A percentile compares a stretch with the other conserved stretches of the same genome.
Evolutionary conservation across 2,329 filamentous ascomycete genomes (phyloP).

Genomic region (Parafenestella ontariensis): DNA sequence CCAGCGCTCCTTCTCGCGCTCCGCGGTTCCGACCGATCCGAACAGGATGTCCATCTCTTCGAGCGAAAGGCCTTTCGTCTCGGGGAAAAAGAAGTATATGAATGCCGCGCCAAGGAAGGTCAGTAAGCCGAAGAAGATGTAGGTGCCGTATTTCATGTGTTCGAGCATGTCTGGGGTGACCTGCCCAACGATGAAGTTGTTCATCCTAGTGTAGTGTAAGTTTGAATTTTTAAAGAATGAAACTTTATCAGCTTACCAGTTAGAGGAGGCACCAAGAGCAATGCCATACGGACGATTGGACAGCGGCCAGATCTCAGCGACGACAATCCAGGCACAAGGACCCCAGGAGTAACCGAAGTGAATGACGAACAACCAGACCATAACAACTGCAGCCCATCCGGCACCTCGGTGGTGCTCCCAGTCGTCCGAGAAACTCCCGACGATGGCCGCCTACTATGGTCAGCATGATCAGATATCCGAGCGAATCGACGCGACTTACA

Average conservation of each 20-base stretch:
- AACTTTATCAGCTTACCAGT: slow-evolving; percentile 32
- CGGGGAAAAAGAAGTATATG: slow-evolving; percentile 60
- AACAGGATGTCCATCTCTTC: slow-evolving; percentile 72
- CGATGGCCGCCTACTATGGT: slow-evolving; percentile 59
- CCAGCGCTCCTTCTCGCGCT: slow-evolving; percentile 1
- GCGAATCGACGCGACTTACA: slow-evolving; percentile 31
- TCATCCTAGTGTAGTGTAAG: slow-evolving; percentile 48
- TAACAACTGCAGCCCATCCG: slow-evolving; percentile 73
- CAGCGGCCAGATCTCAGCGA: slow-evolving; percentile 77
- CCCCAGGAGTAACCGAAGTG: slow-evolving; percentile 81
- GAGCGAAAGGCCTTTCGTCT: slow-evolving; percentile 61
- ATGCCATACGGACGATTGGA: slow-evolving; percentile 73
- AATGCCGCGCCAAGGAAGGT: slow-evolving; percentile 67
- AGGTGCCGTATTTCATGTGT: slow-evolving; percentile 72
- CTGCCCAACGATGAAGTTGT: slow-evolving; percentile 69
- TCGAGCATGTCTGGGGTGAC: slow-evolving; percentile 73
- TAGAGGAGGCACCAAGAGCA: slow-evolving; percentile 64
- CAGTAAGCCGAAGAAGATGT: slow-evolving; percentile 72
- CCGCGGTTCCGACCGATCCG: slow-evolving; percentile 67
- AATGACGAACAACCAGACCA: slow-evolving; percentile 78
- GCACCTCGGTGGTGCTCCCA: slow-evolving; percentile 61
- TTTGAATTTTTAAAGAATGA: neutral
- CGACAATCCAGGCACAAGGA: slow-evolving; percentile 75
- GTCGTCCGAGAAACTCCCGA: slow-evolving; percentile 66
- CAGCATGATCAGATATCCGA: neutral